Percentiles rank a stretch among this genome's conserved stretches.
These are phyloP conservation scores for Ichthyophonus hoferi DNA, from an alignment of 208 protist species.

Conservation along the genomic window DNA sequence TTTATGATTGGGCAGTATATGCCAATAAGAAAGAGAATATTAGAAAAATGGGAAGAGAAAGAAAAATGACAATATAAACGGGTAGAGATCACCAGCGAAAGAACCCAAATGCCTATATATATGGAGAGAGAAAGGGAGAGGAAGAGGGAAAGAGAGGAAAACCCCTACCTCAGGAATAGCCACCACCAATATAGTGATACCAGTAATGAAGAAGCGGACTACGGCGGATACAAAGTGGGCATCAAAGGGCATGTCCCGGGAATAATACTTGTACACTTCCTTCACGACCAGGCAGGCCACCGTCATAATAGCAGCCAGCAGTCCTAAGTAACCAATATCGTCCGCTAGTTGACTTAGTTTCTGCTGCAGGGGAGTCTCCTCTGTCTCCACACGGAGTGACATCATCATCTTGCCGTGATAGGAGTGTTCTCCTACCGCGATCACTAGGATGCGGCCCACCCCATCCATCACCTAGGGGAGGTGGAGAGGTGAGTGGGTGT, in stretches of 20 bases:
- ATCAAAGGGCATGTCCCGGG: slow-evolving; percentile 4
- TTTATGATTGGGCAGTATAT: background rate
- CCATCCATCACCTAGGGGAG: slow-evolving; percentile 44
- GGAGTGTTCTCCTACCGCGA: slow-evolving; percentile 39
- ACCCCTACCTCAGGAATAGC: slow-evolving; percentile 71
- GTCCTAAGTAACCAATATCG: slow-evolving; percentile 56
- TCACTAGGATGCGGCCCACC: slow-evolving; percentile 38
- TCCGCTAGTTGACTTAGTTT: slow-evolving; percentile 77
- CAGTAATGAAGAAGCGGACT: slow-evolving; percentile 78
- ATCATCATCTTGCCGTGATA: slow-evolving; percentile 49
- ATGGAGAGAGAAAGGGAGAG: no score
- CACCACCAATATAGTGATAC: slow-evolving; percentile 89
- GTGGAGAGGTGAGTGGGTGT: background rate
- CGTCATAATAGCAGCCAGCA: slow-evolving; percentile 58
- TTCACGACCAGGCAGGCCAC: slow-evolving; percentile 33
- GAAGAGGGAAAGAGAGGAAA: no score
- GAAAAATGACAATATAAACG: background rate
- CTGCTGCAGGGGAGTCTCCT: slow-evolving; percentile 62
- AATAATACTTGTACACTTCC: slow-evolving; percentile 19
- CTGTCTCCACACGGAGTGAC: slow-evolving; percentile 34
- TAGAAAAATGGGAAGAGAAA: background rate
- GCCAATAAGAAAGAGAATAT: background rate
- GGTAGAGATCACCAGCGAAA: no score
- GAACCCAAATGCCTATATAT: no score
- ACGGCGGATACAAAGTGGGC: slow-evolving; percentile 15